These are phyloP conservation scores for Endothia cerciana DNA, from an alignment of 2,329 filamentous ascomycete species.

Conservation along the genomic window DNA sequence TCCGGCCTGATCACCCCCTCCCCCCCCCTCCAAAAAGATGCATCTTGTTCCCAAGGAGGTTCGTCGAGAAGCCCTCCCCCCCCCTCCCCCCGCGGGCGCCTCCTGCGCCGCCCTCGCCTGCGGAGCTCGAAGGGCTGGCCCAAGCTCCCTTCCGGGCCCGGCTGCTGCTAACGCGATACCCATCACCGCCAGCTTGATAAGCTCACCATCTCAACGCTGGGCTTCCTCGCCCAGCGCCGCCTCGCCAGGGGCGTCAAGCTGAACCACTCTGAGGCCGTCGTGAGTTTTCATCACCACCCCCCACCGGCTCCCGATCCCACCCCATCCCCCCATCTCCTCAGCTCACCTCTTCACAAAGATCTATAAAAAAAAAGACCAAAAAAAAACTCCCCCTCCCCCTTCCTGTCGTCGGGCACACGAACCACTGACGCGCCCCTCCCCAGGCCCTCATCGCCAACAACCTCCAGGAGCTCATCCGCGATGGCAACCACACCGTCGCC, in stretches of 20 bases:
- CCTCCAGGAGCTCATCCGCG: conserved; percentile 94
- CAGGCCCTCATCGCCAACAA: conserved; percentile 81
- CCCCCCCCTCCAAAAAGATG: conserved; percentile 39
- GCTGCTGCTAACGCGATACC: conserved; percentile 20
- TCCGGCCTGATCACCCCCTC: conserved; percentile 1
- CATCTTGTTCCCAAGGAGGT: conserved; percentile 44
- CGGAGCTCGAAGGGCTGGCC: background rate
- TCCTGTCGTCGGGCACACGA: too few species aligned
- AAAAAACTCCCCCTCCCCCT: conserved; percentile 7
- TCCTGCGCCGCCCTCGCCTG: too few species aligned
- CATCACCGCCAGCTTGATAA: conserved; percentile 76
- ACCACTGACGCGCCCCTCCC: too few species aligned
- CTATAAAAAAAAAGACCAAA: too few species aligned
- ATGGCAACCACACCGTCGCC: conserved; percentile 89
- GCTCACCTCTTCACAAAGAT: background rate
- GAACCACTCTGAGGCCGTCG: conserved; percentile 87
- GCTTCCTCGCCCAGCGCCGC: conserved; percentile 82
- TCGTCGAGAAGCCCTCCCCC: too few species aligned
- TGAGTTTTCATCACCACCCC: too few species aligned
- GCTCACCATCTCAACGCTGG: conserved; percentile 88
- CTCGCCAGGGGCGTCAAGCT: conserved; percentile 86
- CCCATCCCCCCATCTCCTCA: too few species aligned
- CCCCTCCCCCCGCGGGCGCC: too few species aligned
- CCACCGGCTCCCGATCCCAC: conserved; percentile 3
- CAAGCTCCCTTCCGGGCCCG: background rate